A percentile compares a stretch with the other conserved stretches of the same genome.
Conservation (phyloP, 2,329 filamentous ascomycete species). For the Emmonsiellopsis sp. region DNA sequence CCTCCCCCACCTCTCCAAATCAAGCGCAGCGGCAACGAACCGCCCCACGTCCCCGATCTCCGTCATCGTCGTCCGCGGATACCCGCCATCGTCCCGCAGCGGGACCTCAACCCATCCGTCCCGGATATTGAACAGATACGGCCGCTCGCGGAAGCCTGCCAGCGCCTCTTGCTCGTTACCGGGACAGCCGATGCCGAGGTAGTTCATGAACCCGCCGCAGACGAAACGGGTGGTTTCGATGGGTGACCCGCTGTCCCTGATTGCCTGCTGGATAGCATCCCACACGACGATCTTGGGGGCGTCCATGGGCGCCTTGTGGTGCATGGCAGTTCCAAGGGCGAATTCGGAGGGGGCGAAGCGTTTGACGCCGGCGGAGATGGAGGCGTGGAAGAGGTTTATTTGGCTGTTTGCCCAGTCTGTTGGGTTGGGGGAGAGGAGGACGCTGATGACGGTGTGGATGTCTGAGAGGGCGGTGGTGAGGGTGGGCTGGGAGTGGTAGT, state of each 20-base stretch:
- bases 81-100: constrained; percentile 13
- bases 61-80: constrained; percentile 21
- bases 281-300: constrained; percentile 16
- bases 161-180: constrained; percentile 10
- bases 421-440: constrained; percentile 15
- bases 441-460: constrained; percentile 19
- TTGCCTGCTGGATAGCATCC: constrained; percentile 17
- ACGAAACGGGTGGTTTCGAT: constrained; percentile 24
- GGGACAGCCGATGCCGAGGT: constrained; percentile 19
- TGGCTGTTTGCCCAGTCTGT: constrained; percentile 23
- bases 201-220: constrained; percentile 27
- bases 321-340: constrained; percentile 13
- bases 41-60: constrained; percentile 23
- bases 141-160: constrained; percentile 10
- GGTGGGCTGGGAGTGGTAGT: constrained; percentile 17
- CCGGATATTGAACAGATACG: constrained; percentile 13
- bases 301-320: constrained; percentile 15
- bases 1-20: constrained; percentile 17
- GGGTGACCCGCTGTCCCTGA: background rate
- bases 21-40: constrained; percentile 23
- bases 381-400: constrained; percentile 32
- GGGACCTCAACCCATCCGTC: constrained; percentile 20
- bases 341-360: constrained; percentile 41
- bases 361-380: constrained; percentile 33
- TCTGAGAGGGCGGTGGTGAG: constrained; percentile 15